Evolutionary conservation across 2,329 filamentous ascomycete genomes (phyloP).

Genomic region (Mariannaea sp.): DNA sequence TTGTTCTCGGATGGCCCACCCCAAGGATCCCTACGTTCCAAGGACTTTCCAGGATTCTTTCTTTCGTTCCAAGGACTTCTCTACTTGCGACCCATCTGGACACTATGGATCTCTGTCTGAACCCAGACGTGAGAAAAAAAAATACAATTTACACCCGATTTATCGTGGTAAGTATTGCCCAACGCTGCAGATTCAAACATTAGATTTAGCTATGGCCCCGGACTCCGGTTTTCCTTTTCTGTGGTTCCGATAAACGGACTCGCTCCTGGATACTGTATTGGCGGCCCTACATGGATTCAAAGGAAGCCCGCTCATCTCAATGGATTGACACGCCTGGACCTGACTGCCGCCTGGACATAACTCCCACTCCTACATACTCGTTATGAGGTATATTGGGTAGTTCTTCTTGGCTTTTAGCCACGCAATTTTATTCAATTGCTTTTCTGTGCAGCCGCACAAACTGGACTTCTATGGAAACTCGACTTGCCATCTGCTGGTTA

Average conservation of each 20-base stretch:
- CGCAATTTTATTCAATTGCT: constrained; percentile 44
- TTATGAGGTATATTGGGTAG: constrained; percentile 22
- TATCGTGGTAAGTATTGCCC: constrained; percentile 48
- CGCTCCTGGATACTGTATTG: no score
- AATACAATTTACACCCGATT: constrained; percentile 25
- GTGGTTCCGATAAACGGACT: neutral
- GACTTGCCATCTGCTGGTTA: constrained; percentile 11
- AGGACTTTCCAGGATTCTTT: constrained; percentile 26
- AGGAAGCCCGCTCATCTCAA: neutral
- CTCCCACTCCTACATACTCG: constrained; percentile 17
- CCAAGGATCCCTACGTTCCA: constrained; percentile 19
- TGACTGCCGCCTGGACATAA: constrained; percentile 4
- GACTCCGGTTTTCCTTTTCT: constrained; percentile 18
- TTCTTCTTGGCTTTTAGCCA: constrained; percentile 7
- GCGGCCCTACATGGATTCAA: constrained; percentile 25
- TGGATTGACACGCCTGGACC: constrained; percentile 12
- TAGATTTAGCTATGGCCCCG: constrained; percentile 26
- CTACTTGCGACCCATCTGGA: constrained; percentile 19
- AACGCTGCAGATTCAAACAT: constrained; percentile 32
- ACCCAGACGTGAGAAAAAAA: constrained; percentile 41
- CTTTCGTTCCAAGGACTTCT: no score
- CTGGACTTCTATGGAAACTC: constrained; percentile 19
- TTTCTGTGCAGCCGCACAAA: constrained; percentile 43
- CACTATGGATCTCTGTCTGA: constrained; percentile 41
- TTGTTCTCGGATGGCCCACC: constrained; percentile 27